Evolutionary conservation across 2,329 filamentous ascomycete species (phyloP).

Genomic region (Fusarium keratoplasticum): DNA sequence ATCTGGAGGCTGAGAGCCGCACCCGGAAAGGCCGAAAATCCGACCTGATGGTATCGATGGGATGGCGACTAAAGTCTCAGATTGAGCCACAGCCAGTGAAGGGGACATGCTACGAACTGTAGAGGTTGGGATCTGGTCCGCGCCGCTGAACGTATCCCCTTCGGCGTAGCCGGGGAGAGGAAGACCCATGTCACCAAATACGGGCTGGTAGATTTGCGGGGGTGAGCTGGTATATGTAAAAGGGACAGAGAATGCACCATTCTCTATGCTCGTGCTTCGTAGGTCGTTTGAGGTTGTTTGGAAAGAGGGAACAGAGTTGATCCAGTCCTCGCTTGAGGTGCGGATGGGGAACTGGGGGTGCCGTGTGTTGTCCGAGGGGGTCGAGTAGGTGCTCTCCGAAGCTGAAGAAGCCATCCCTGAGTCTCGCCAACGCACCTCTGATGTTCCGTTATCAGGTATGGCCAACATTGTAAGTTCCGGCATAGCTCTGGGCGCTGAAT

Average conservation of each 20-base stretch:
- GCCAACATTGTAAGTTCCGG: conserved; percentile 40
- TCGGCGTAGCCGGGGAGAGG: conserved; percentile 52
- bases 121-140: conserved; percentile 53
- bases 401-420: conserved; percentile 59
- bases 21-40: conserved; percentile 50
- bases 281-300: conserved; percentile 30
- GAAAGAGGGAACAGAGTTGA: conserved; percentile 45
- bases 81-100: conserved; percentile 59
- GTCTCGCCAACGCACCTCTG: conserved; percentile 49
- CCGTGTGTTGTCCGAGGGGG: conserved; percentile 54
- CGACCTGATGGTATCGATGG: conserved; percentile 53
- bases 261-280: conserved; percentile 36
- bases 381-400: conserved; percentile 62
- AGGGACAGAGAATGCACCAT: conserved; percentile 43
- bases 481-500: conserved; percentile 38
- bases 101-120: conserved; percentile 64
- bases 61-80: conserved; percentile 62
- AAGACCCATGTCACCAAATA: conserved; percentile 49
- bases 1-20: conserved; percentile 56
- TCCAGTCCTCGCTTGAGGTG: conserved; percentile 50
- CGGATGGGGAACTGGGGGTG: conserved; percentile 43
- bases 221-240: conserved; percentile 45
- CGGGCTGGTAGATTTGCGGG: conserved; percentile 48
- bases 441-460: conserved; percentile 35
- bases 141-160: conserved; percentile 49